Percentiles rank a stretch among this genome's conserved stretches.
Evolutionary conservation across 2,329 filamentous ascomycete species (phyloP).

Genomic region (Torrubiella hemipterigena): DNA sequence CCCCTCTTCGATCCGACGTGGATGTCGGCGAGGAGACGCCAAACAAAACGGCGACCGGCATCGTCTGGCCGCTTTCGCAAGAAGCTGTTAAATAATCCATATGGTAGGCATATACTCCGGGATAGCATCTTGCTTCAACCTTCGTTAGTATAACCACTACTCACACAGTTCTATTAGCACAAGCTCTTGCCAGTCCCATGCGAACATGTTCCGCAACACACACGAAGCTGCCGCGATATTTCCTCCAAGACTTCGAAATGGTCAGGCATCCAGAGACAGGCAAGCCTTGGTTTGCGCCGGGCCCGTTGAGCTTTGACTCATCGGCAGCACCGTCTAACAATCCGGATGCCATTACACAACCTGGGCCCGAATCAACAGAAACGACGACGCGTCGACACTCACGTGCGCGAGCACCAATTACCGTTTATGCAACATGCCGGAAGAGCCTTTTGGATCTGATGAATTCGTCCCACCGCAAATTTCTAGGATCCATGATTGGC

Average conservation of each 20-base stretch:
- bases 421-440: slow-evolving; percentile 15
- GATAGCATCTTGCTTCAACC: slow-evolving; percentile 1
- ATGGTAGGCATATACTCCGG: slow-evolving; percentile 32
- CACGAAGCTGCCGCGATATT: slow-evolving; percentile 41
- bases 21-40: slow-evolving; percentile 30
- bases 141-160: no score
- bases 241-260: slow-evolving; percentile 50
- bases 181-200: slow-evolving; percentile 47
- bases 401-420: slow-evolving; percentile 13
- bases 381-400: no score
- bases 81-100: slow-evolving; percentile 49
- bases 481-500: no score
- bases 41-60: slow-evolving; percentile 22
- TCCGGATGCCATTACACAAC: no score
- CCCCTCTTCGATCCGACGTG: slow-evolving; percentile 41
- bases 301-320: slow-evolving; percentile 10
- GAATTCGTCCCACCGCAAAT: slow-evolving; percentile 9
- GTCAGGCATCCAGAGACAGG: slow-evolving; percentile 40
- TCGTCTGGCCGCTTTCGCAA: slow-evolving; percentile 37
- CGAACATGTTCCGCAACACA: slow-evolving; percentile 42
- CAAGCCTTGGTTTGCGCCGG: slow-evolving; percentile 44
- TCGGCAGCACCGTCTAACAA: not conserved
- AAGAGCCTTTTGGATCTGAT: slow-evolving; percentile 17
- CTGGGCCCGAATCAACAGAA: no score
- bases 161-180: slow-evolving; percentile 38